A percentile compares a stretch with the other conserved stretches of the same genome.
phyloP scores from a whole-genome alignment of 176 grass and related monocot genomes.

The Dactylis glomerata region DNA sequence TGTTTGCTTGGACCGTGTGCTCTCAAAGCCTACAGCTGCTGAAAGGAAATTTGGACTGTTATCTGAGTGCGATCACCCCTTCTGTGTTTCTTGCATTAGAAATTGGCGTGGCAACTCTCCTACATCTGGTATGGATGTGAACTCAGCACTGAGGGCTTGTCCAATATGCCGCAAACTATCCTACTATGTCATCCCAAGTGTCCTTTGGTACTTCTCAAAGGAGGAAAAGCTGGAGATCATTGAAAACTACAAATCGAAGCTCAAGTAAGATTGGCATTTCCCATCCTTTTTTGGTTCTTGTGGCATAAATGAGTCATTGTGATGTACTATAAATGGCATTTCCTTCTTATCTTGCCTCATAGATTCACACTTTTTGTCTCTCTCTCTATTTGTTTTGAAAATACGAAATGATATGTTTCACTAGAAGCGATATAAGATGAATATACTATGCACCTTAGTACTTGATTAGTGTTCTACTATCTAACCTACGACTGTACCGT shows the following conservation, averaged over 20 bases:
- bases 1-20: conserved; percentile 89
- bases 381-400: not conserved
- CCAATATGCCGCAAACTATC: conserved; percentile 88
- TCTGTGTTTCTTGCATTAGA: conserved; percentile 90
- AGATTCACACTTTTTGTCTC: not conserved
- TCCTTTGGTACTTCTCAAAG: conserved; percentile 88
- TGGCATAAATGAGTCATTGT: not conserved
- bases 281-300: not conserved
- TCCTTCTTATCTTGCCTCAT: not conserved
- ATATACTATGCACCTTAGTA: not conserved
- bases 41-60: conserved; percentile 94
- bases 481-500: conserved; percentile 29
- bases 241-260: conserved; percentile 88
- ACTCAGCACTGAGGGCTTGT: conserved; percentile 78
- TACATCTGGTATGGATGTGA: conserved; percentile 88
- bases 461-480: not conserved
- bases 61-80: conserved; percentile 94
- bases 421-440: conserved; percentile 8
- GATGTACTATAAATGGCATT: not conserved
- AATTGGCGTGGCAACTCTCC: conserved; percentile 97
- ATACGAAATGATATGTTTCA: not conserved
- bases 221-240: conserved; percentile 86
- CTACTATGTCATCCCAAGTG: conserved; percentile 89
- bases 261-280: conserved; percentile 65
- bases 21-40: conserved; percentile 79